phyloP scores from a whole-genome alignment of 306 rosid species.

The peach (Prunus persica) region Prunus_persica_NCBIv2 NC_034011.1:40001-40500 shows the following conservation, averaged over 20 bases:
- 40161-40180: slow-evolving; percentile 75
- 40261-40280: slow-evolving; percentile 83
- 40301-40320: background rate
- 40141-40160: slow-evolving; percentile 38
- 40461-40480: background rate
- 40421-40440: background rate
- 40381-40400: background rate
- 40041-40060: background rate
- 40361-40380: background rate
- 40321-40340: background rate
- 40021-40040: background rate
- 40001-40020: background rate
- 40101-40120: background rate
- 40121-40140: background rate
- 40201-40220: slow-evolving; percentile 81
- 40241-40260: slow-evolving; percentile 32
- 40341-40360: background rate
- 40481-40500: background rate
- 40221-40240: slow-evolving; percentile 64
- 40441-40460: background rate
- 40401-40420: background rate
- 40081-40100: background rate
- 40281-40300: slow-evolving; percentile 83
- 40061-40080: background rate
- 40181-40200: slow-evolving; percentile 82